Evolutionary conservation across 2,329 filamentous ascomycete genomes (phyloP), one percentile per base, ranked within the genome.

Genomic region (Paracamarosporium sp.): DNA sequence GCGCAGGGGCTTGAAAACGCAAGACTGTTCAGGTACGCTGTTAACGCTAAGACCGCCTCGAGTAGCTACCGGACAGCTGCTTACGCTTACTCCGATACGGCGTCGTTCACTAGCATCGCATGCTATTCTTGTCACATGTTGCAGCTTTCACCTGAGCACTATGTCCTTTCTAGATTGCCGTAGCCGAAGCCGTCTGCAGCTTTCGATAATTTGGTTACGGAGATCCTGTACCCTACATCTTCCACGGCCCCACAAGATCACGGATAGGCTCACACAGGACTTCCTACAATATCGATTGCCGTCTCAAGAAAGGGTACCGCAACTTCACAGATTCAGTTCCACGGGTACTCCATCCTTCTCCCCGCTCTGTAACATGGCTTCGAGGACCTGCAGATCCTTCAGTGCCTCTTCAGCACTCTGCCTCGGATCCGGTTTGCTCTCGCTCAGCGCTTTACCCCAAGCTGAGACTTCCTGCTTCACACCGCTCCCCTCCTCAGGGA

Each of bases 381-480:
- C 79, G 46, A 79, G 66, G 60, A 90, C 75, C 73, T 88, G 84
- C 61, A 90, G 68, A 74, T 90, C 88, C 7, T 76, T 81, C 65
- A 89, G 69, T 0, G 86, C 87, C 76, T 87, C 80, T 68, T 87
- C 82, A 0, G 84, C 81, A 8, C 77, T 78, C 74, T 88, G 85
- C 62, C 79, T 75, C n/a, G 77, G 69, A 63, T 88, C 80, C 13
- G 75, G 72, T 59, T 75, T 76, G 17, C 85, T 85, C 11, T 75
- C 73, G 2, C 73, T 65, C 33, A 90, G 65, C 9, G 80, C 79
- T 72, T 83, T 79, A 0, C 81, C 87, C 85, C 86, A 90, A 5
- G 84, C 86, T 59, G 80, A 80, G 8, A 90, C 81, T 74, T 90
- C 88, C 51, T 85, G 82, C 58, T 78, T 79, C 4, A 90, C 86